Percentiles rank a stretch among this genome's conserved stretches.
Conservation (phyloP, 768 basidiomycete species). For the Russula sp. region DNA sequence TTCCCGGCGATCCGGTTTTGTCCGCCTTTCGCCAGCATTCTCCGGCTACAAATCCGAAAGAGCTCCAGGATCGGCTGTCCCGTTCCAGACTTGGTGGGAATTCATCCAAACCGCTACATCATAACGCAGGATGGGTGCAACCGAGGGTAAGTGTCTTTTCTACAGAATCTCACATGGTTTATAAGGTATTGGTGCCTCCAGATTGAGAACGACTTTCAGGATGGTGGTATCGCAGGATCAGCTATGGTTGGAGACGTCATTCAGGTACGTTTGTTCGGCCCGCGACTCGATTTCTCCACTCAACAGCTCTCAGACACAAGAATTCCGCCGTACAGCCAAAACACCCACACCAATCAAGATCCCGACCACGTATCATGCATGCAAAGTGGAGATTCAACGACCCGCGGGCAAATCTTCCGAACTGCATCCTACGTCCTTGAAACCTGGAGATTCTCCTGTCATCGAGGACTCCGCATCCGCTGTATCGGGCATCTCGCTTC, state of each 20-base stretch:
- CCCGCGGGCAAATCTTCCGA: slow-evolving; percentile 11
- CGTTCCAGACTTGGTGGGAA: not conserved
- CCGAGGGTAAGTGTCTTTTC: not conserved
- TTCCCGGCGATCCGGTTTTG: slow-evolving; percentile 12
- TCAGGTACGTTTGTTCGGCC: slow-evolving; percentile 2
- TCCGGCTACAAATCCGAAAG: not conserved
- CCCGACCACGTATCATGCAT: slow-evolving; percentile 8
- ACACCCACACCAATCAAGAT: slow-evolving; percentile 27
- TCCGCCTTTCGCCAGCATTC: not conserved
- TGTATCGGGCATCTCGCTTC: slow-evolving; percentile 27
- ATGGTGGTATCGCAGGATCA: not conserved
- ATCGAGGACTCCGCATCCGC: slow-evolving; percentile 20
- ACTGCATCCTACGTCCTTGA: not conserved
- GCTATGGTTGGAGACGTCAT: not conserved
- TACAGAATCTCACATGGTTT: not conserved
- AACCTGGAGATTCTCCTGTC: slow-evolving; percentile 16
- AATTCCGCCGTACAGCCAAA: slow-evolving; percentile 13
- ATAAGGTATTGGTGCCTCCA: not conserved
- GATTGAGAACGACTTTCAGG: slow-evolving; percentile 14
- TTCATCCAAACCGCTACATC: not conserved
- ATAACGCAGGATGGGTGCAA: not conserved
- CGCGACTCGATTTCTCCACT: not conserved
- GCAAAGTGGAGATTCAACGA: slow-evolving; percentile 21
- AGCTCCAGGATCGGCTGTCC: not conserved
- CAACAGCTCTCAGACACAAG: not conserved